Evolutionary conservation across 2,329 filamentous ascomycete species (phyloP), one percentile per base, ranked within the genome.

Genomic region (Monilinia polystroma): DNA sequence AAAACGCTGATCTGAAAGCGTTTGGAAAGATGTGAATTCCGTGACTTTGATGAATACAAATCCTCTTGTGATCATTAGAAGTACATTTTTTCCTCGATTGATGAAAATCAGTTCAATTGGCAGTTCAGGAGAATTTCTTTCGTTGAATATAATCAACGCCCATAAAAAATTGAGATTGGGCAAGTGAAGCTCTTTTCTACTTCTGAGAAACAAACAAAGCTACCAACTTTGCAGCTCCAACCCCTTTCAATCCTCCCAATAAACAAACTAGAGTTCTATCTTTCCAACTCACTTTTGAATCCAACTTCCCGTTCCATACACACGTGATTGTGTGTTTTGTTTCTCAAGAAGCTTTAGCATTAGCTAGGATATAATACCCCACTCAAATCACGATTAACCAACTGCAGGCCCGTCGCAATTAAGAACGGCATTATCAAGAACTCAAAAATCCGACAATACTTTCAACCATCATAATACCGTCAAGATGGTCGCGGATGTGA

Each of bases 401-500:
- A 67, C 60, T 52, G 23, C 60, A 47, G 54, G 66, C 62, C 45
- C 66, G 52, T 58, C 52, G 45, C 62, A 67, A 58, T 29, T 43
- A 32, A 51, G 47, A 53, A 29, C 49, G 35, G 41, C 52, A 32
- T 63, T 57, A 68, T 55, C 53, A 47, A 41, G 63, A 65, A 58
- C 16, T 47, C n/a, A n/a, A 38, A 38, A 65, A 49, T 52, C 29
- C 54, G 55, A 52, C 49, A 51, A 66, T 52, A 60, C 62, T 51
- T 58, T 64, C 45, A 23, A 55, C 52, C 47, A 26, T 62, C 49
- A 58, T 32, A 52, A 38, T 51, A 64, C 53, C 57, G 57, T 68
- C 71, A 76, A 70, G 47, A 76, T 76, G 74, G 74, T 76, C 68
- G 73, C 71, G 41, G 74, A 76, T 70, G 73, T 75, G 63, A 71